Evolutionary conservation across 2,329 filamentous ascomycete species (phyloP).

Genomic region (Sodiomyces alkalinus): DNA sequence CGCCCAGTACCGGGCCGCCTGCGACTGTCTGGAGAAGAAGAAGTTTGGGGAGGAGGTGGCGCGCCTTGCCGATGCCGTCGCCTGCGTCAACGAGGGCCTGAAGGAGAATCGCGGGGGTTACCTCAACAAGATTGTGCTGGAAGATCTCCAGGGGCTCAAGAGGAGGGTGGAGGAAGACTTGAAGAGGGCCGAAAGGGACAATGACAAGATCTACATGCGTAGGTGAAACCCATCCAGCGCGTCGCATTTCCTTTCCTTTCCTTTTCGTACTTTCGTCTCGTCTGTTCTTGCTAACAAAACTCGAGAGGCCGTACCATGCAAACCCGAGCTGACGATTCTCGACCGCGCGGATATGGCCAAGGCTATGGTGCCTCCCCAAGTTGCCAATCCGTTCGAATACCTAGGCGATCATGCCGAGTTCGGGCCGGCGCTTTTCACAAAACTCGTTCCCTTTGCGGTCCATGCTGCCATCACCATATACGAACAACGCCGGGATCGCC

Average conservation of each 20-base stretch:
- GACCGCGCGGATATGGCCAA: constrained; percentile 83
- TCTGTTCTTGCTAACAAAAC: constrained; percentile 13
- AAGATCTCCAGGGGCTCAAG: constrained; percentile 73
- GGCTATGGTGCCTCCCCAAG: constrained; percentile 62
- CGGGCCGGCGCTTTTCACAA: constrained; percentile 73
- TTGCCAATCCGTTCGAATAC: constrained; percentile 64
- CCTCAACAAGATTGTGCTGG: constrained; percentile 66
- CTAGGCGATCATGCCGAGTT: constrained; percentile 70
- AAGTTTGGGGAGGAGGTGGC: constrained; percentile 95
- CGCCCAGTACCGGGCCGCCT: constrained; percentile 81
- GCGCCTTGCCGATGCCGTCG: constrained; percentile 64
- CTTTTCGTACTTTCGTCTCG: not conserved
- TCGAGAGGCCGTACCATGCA: constrained; percentile 62
- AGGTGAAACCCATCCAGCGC: no score
- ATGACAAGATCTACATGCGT: constrained; percentile 87
- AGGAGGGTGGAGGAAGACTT: constrained; percentile 71
- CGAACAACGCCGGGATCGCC: constrained; percentile 75
- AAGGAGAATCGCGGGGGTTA: constrained; percentile 62
- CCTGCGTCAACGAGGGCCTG: constrained; percentile 71
- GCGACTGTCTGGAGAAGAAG: constrained; percentile 82
- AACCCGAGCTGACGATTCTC: constrained; percentile 72
- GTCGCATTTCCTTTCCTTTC: not conserved
- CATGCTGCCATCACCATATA: constrained; percentile 94
- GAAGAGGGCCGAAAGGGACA: constrained; percentile 88
- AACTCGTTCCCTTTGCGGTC: constrained; percentile 87